Base-by-base conservation (phyloP, 2,329 filamentous ascomycete genomes). In the Fusarium hainanense region DNA sequence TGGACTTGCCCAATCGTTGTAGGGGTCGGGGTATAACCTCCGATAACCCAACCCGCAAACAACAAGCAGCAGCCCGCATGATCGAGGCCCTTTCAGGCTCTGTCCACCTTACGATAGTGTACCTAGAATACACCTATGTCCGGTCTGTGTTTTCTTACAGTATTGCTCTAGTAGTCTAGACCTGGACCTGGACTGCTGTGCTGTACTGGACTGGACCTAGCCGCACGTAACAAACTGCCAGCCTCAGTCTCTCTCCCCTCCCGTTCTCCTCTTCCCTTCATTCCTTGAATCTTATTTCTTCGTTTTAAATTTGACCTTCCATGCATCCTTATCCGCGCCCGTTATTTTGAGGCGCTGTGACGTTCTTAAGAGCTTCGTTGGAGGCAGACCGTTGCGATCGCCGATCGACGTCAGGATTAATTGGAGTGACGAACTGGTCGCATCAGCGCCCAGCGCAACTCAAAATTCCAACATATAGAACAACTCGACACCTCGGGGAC, bases 331-430 rank as follows among this genome's bases (percentile, higher is more conserved):
- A 37, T n/a, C 25, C 21, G 37, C 37, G 42, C 34, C 42, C 57
- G 57, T 70, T 70, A 41, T 47, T 46, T 52, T 46, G 37, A 51
- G 58, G 50, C 58, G 63, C 50, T 46, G 42, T 27, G 44, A 54
- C 49, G 52, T 20, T 50, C 32, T 42, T 30, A 13, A 50, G 25
- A 59, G 40, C 67, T 68, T 54, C 50, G n/a, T 63, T 47, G 49
- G 66, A 70, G 46, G 63, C 42, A 44, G 32, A 20, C 57, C 51
- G 42, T 58, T 23, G 14, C 25, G 28, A 68, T 64, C 62, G 57
- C 50, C 46, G 54, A 70, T 70, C 48, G 11, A 47, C 43, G 46
- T 66, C 61, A 66, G 61, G 16, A 49, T 66, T 61, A 18, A 40
- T 52, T 52, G 11, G 28, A 61, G 37, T 66, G 44, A 56, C 51